Base-by-base conservation (phyloP, 441 rosid species). In the California macrophylla region DNA sequence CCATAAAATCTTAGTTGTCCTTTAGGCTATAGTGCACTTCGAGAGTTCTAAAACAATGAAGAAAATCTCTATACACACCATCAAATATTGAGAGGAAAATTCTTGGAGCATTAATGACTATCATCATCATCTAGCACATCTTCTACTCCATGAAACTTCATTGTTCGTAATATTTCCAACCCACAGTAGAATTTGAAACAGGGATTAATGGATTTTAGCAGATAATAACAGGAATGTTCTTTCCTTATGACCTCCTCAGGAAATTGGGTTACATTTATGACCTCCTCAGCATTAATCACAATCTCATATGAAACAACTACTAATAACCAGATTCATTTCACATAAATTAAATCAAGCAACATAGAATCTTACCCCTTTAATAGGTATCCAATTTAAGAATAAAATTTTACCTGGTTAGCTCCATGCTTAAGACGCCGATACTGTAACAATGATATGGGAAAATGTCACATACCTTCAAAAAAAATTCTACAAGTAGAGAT, bases 401-500 rank as follows among this genome's bases (percentile, higher is more conserved):
- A n/a, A 58, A 72, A 67, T 30, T 7, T 25, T 82, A 95, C 99
- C 97, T 79, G 85, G 79, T 90, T 95, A 79, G 76, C 79, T 80
- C 99, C 99, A 81, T 82, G 98, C 85, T 92, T 95, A 79, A 95
- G 98, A 72, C 99, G 97, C 18, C 99, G 96, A 79, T 95, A 95
- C 99, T 95, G 97, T 79, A 5, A 75, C 70, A 77, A 74, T 64
- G 67, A 78, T 60, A 65, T 32, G 65, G 66, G 69, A 23, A 71
- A 65, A 67, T 66, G 66, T 67, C 24, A 75, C 75, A 72, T 75
- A 66, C 67, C 45, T 52, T 52, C 26, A 28, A 30, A n/a, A 0
- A 45, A 10, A 45, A 5, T 71, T 40, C 47, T 66, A 50, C 40
- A 28, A 28, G 65, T 73, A 64, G 50, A 70, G 63, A 15, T 54